Conservation (phyloP, 768 basidiomycete genomes). For the Mycena rebaudengoi region DNA sequence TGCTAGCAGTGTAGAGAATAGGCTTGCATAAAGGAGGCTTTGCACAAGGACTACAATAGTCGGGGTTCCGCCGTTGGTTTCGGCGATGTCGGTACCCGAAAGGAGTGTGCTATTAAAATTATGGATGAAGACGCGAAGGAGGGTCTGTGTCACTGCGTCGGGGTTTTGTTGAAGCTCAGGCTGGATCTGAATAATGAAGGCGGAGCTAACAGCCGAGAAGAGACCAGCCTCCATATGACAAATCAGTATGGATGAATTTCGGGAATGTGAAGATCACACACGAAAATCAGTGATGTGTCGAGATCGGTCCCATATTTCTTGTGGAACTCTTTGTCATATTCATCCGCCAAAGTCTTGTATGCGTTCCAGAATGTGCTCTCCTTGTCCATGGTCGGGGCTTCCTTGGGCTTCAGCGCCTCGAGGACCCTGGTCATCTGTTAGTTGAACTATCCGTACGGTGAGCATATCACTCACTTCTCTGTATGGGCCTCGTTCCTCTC, state of each 20-base stretch:
- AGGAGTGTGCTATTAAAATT: not conserved
- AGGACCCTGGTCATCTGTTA: no score
- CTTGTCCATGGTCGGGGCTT: not conserved
- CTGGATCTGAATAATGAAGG: slow-evolving; percentile 2
- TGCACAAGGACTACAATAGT: not conserved
- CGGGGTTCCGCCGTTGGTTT: not conserved
- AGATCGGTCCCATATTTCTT: not conserved
- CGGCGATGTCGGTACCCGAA: not conserved
- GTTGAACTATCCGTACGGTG: no score
- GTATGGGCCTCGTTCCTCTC: no score
- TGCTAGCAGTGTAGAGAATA: not conserved
- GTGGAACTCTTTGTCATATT: not conserved
- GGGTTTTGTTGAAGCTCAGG: not conserved
- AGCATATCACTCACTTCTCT: no score
- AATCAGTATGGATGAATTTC: not conserved
- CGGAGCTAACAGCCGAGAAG: slow-evolving; percentile 6
- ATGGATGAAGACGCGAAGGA: not conserved
- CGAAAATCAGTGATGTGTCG: not conserved
- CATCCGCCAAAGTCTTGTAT: not conserved
- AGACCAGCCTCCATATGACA: not conserved
- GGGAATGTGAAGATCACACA: not conserved
- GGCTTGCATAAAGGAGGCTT: not conserved
- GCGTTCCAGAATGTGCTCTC: slow-evolving; percentile 1
- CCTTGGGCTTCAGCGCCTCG: not conserved
- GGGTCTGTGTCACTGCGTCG: not conserved